Evolutionary conservation across 1,284 basidiomycete genomes (phyloP).

Genomic region (Boletellus deceptivus): DNA sequence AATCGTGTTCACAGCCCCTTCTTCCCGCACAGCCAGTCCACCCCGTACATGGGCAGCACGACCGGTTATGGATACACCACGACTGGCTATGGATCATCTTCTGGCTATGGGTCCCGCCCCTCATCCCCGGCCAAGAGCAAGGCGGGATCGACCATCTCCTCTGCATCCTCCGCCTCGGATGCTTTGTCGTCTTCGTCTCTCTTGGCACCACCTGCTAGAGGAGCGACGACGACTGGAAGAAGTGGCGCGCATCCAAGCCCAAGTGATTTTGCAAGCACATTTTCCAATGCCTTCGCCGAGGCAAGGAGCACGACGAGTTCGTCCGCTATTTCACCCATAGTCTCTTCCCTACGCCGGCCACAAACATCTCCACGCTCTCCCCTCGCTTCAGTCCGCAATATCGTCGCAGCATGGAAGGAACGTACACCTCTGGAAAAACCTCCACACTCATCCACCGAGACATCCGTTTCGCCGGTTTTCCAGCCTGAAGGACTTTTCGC

Average conservation of each 20-base stretch:
- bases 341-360: conserved; percentile 48
- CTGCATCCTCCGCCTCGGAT: conserved; percentile 23
- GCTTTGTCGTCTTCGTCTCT: conserved; percentile 38
- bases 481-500: conserved; percentile 55
- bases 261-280: conserved; percentile 36
- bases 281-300: conserved; percentile 34
- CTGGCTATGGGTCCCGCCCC: conserved; percentile 38
- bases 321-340: conserved; percentile 22
- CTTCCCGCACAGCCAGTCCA: conserved; percentile 42
- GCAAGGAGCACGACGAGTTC: conserved; percentile 23
- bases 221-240: conserved; percentile 21
- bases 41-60: conserved; percentile 37
- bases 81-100: conserved; percentile 31
- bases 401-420: conserved; percentile 79
- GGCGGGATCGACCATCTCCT: conserved; percentile 32
- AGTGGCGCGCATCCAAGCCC: conserved; percentile 30
- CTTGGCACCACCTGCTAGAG: conserved; percentile 38
- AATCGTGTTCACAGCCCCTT: conserved; percentile 54
- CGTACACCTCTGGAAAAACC: conserved; percentile 45
- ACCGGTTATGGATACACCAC: conserved; percentile 31
- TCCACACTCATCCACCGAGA: conserved; percentile 21
- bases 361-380: conserved; percentile 61
- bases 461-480: conserved; percentile 22
- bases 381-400: conserved; percentile 69
- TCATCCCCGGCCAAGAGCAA: conserved; percentile 48